These are phyloP conservation scores for Penicillium aurantiogriseum DNA, from an alignment of 2,329 filamentous ascomycete genomes.

Conservation along the genomic window DNA sequence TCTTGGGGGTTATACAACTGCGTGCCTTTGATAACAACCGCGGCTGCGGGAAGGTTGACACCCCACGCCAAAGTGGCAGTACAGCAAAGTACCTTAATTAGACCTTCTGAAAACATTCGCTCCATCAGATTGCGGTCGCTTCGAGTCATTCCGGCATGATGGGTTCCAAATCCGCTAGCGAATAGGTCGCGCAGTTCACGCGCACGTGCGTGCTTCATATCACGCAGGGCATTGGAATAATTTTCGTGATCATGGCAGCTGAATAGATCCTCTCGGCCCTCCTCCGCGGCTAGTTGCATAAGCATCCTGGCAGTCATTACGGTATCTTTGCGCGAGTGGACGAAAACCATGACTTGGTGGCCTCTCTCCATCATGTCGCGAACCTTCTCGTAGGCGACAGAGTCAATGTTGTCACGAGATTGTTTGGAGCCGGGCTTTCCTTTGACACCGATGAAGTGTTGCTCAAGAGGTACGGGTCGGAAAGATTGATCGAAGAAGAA, in stretches of 20 bases:
- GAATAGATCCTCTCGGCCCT: conserved; percentile 76
- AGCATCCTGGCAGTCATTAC: conserved; percentile 82
- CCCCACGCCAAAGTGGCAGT: conserved; percentile 97
- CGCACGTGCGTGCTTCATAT: conserved; percentile 82
- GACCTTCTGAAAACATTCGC: conserved; percentile 81
- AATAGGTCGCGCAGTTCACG: conserved; percentile 85
- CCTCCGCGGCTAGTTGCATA: conserved; percentile 79
- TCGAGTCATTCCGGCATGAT: conserved; percentile 95
- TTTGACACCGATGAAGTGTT: conserved; percentile 95
- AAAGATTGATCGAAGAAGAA: conserved; percentile 98
- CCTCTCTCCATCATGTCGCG: conserved; percentile 84
- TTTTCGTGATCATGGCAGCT: conserved; percentile 75
- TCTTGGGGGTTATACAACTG: conserved; percentile 96
- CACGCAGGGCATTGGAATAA: conserved; percentile 75
- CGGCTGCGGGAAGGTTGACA: conserved; percentile 95
- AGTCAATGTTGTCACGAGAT: conserved; percentile 85
- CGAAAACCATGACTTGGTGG: conserved; percentile 99
- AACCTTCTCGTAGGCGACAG: conserved; percentile 88
- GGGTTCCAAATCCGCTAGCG: conserved; percentile 86
- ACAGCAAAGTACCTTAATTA: conserved; percentile 97
- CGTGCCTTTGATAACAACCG: conserved; percentile 96
- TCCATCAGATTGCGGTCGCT: conserved; percentile 96
- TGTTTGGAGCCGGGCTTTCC: conserved; percentile 76
- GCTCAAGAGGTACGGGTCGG: conserved; percentile 89
- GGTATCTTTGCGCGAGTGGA: conserved; percentile 94